These are phyloP conservation scores for Diaporthe sp. DNA, from an alignment of 2,329 filamentous ascomycete species.

Conservation along the genomic window DNA sequence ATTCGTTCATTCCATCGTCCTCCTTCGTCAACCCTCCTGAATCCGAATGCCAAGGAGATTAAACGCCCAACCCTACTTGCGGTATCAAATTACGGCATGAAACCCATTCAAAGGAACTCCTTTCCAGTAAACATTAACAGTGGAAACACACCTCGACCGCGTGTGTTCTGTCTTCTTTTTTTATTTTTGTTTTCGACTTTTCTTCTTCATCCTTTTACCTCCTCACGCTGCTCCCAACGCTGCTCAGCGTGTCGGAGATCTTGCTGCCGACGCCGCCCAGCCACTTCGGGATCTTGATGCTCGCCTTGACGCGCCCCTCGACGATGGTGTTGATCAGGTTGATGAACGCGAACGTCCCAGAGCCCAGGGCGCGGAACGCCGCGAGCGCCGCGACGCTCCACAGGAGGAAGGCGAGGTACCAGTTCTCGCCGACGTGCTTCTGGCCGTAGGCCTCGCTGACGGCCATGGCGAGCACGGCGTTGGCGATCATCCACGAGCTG, in stretches of 20 bases:
- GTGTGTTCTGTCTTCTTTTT: constrained; percentile 34
- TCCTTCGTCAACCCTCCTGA: neutral
- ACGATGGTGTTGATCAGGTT: constrained; percentile 87
- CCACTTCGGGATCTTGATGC: constrained; percentile 67
- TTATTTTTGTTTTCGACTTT: too few species aligned
- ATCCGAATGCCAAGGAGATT: neutral
- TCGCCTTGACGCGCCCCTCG: constrained; percentile 81
- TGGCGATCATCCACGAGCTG: constrained; percentile 91
- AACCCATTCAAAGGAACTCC: constrained; percentile 2
- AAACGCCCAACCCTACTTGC: constrained; percentile 6
- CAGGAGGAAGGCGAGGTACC: constrained; percentile 92
- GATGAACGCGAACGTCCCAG: constrained; percentile 83
- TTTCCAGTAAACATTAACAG: constrained; percentile 8
- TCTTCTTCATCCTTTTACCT: constrained; percentile 41
- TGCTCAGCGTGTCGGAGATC: constrained; percentile 63
- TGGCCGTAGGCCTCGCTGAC: constrained; percentile 87
- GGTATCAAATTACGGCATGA: constrained; percentile 10
- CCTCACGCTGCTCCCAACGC: constrained; percentile 59
- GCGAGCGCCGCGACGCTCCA: constrained; percentile 92
- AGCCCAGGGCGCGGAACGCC: constrained; percentile 88
- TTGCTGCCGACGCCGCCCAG: constrained; percentile 58
- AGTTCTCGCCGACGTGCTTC: constrained; percentile 81
- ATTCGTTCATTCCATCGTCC: neutral
- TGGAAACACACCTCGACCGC: neutral
- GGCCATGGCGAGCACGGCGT: constrained; percentile 93